These are phyloP conservation scores for Pistacia integerrima DNA, from an alignment of 345 rosid genomes.

Conservation along the genomic window DNA sequence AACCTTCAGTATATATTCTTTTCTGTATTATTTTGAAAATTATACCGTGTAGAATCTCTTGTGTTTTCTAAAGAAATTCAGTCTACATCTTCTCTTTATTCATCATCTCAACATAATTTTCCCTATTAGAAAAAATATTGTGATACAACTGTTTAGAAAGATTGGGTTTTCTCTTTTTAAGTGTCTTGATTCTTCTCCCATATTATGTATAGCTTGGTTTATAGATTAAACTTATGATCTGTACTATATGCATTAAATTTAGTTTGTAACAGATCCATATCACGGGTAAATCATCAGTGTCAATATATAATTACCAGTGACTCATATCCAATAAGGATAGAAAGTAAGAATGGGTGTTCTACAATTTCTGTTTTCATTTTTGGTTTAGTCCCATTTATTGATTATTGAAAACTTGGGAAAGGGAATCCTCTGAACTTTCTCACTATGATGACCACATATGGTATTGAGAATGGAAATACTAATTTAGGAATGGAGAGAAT, in stretches of 20 bases:
- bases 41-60: not conserved
- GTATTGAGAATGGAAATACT: not conserved
- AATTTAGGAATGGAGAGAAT: not conserved
- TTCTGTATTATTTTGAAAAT: not conserved
- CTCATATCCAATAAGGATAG: not conserved
- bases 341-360: not conserved
- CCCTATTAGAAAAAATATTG: not conserved
- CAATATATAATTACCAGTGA: not conserved
- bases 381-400: not conserved
- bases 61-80: not conserved
- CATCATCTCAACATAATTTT: not conserved
- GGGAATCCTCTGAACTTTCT: not conserved
- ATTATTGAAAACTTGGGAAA: constrained; percentile 1
- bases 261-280: not conserved
- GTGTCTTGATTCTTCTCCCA: not conserved
- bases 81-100: not conserved
- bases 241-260: not conserved
- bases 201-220: not conserved
- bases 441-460: not conserved
- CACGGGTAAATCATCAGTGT: not conserved
- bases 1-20: not conserved
- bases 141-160: not conserved
- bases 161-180: not conserved
- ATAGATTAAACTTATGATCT: not conserved
- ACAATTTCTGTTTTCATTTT: not conserved